Evolutionary conservation across 2,329 filamentous ascomycete genomes (phyloP), one percentile per base, ranked within the genome.

Genomic region (Scytalidium lignicola): DNA sequence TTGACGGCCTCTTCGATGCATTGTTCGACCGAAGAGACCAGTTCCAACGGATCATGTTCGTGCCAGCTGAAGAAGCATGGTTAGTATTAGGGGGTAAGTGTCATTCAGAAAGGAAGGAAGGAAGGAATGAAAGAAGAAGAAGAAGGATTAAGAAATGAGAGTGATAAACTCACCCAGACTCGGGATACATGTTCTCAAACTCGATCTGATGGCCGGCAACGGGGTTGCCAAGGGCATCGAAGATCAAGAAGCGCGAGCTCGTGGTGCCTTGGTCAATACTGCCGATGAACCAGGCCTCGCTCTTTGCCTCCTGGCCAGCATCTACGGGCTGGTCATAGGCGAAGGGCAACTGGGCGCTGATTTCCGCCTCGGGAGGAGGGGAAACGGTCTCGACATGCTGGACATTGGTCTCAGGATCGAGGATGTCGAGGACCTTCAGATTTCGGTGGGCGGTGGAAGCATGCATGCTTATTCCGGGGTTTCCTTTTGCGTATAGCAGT

Each of bases 231-330:
- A 79, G 72, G 55, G 82, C 82, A 68, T 95, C 84, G 71, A 96
- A 96, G 64, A 96, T 91, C 59, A 96, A 79, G 70, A 96, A 96
- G 32, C 90, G 80, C 28, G 90, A 88, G 51, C 87, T 92, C 26
- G 90, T 96, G 12, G 90, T 96, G 51, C 90, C 90, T 63, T 95
- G 89, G 65, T 96, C 90, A 65, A 96, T 91, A 58, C 87, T 88
- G 52, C 90, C 90, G 52, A 95, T 85, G 62, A 88, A 95, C 70
- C 80, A 80, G 49, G 84, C 70, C 39, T 71, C 54, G 26, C 52
- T 49, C 26, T 48, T 78, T 51, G 82, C 69, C 44, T 70, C 49
- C 19, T 55, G 44, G 42, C 54, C 56, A 22, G 61, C 57, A 19
- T 56, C 52, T 3, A 53, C 53, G 17, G 60, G 57, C 40, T 55